Evolutionary conservation across 2,329 filamentous ascomycete genomes (phyloP).

Genomic region (Alternaria arborescens): DNA sequence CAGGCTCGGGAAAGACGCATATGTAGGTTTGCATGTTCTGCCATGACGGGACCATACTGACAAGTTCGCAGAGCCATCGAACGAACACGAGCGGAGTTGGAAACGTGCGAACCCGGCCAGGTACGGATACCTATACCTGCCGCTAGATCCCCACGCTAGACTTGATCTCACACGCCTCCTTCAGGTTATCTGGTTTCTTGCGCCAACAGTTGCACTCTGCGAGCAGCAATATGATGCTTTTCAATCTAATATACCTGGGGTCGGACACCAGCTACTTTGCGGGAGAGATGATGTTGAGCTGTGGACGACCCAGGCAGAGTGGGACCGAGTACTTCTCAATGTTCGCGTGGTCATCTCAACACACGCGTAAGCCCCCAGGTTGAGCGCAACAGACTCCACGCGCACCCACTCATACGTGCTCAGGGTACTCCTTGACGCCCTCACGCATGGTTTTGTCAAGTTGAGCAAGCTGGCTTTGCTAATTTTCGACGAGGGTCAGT

Average conservation of each 20-base stretch:
- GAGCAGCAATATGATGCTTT: conserved; percentile 55
- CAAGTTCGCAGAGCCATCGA: conserved; percentile 49
- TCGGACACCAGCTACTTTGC: conserved; percentile 69
- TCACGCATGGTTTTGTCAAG: conserved; percentile 76
- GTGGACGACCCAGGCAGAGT: conserved; percentile 73
- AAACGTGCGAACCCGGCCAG: conserved; percentile 48
- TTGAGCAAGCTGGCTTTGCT: conserved; percentile 72
- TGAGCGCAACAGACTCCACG: not conserved
- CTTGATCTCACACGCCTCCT: conserved; percentile 10
- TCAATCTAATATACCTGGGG: conserved; percentile 52
- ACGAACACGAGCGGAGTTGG: conserved; percentile 55
- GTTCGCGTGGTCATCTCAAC: conserved; percentile 80
- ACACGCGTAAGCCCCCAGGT: conserved; percentile 57
- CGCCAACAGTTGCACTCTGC: conserved; percentile 57
- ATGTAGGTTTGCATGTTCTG: conserved; percentile 35
- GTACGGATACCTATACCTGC: conserved; percentile 30
- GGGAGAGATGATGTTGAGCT: conserved; percentile 75
- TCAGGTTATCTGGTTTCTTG: conserved; percentile 56
- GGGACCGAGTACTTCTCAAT: conserved; percentile 71
- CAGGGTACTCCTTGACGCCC: conserved; percentile 72
- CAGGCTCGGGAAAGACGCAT: conserved; percentile 60
- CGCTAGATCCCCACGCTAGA: conserved; percentile 2
- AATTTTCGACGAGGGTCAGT: conserved; percentile 79
- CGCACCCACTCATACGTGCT: not conserved
- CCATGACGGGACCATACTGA: conserved; percentile 15